Base-by-base conservation (phyloP, 768 basidiomycete genomes). In the Mrakia blollopis region DNA sequence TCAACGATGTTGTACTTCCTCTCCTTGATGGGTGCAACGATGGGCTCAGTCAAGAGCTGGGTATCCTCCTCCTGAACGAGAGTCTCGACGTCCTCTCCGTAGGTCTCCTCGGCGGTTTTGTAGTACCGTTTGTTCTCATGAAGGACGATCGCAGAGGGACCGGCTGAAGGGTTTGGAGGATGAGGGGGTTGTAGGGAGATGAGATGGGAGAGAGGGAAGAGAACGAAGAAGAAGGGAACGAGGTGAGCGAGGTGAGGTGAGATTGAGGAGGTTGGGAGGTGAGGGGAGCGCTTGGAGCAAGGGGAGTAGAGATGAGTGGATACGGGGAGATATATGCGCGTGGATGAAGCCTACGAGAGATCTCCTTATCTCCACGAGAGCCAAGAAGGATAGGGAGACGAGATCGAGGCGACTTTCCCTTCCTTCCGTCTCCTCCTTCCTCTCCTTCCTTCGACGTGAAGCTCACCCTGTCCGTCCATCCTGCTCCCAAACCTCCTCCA, bases 121-220 rank as follows among this genome's bases (percentile, higher is more conserved):
- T 99, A 99, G 84, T 99, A 98, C 83, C 94, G 92, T 84, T 99
- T 99, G 85, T 99, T 92, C 83, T 98, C 97, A 81, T 98, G 96
- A 63, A 98, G 86, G 62, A 98, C 83, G 67, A 86, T 83, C 57
- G 83, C 79, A 79, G 84, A 83, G 10, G 79, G 76, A 3, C 76
- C 76, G 35, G 76, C 76, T 77, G 72, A 44, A 23, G 52, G n/a
- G n/a, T n/a, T n/a, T n/a, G n/a, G n/a, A n/a, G n/a, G n/a, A n/a
- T 32, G 23, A 21, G 23, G 35, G 52, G 16, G 54, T 75, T 28
- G 65, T n/a, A n/a, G 39, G 1, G 44, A 25, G 37, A 32, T n/a
- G 65, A 28, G 7, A 52, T 10, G 74, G 68, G 67, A 63, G 62
- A 67, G 25, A 44, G 63, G 28, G n/a, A 21, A 74, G 37, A 0